Conservation (phyloP, 108 stramenopile genomes). For the Pseudonitzschia multistriata region DNA sequence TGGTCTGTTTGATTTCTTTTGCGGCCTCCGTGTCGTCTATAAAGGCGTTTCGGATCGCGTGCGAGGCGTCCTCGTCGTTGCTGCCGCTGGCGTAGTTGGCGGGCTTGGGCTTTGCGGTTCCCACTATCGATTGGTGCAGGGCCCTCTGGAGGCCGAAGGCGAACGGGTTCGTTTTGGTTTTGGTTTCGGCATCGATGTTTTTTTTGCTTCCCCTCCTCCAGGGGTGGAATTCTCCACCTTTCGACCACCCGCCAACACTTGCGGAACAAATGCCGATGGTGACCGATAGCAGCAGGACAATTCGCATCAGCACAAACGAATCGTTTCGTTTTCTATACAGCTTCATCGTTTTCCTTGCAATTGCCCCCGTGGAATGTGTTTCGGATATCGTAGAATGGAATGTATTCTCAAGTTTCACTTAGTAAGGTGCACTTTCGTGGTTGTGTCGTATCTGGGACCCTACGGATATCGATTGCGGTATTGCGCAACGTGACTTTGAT, state of each 20-base stretch:
- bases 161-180: neutral
- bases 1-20: neutral
- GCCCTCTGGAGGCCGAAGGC: conserved; percentile 8
- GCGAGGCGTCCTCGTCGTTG: conserved; percentile 33
- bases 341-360: no score
- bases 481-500: no score
- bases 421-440: no score
- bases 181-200: neutral
- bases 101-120: neutral
- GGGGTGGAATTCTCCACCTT: neutral
- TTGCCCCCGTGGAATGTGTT: no score
- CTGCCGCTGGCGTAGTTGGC: neutral
- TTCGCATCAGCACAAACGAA: neutral
- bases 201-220: no score
- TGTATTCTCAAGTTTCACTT: no score
- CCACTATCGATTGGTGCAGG: neutral
- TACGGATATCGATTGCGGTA: no score
- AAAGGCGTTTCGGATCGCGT: conserved; percentile 19
- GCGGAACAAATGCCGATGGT: neutral
- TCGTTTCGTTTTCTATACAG: no score
- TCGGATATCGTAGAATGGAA: no score
- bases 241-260: neutral
- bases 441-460: no score
- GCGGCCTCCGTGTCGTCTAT: conserved; percentile 3
- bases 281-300: neutral